Evolutionary conservation across 2,329 filamentous ascomycete genomes (phyloP), one percentile per base, ranked within the genome.

Genomic region (Talaromyces islandicus): DNA sequence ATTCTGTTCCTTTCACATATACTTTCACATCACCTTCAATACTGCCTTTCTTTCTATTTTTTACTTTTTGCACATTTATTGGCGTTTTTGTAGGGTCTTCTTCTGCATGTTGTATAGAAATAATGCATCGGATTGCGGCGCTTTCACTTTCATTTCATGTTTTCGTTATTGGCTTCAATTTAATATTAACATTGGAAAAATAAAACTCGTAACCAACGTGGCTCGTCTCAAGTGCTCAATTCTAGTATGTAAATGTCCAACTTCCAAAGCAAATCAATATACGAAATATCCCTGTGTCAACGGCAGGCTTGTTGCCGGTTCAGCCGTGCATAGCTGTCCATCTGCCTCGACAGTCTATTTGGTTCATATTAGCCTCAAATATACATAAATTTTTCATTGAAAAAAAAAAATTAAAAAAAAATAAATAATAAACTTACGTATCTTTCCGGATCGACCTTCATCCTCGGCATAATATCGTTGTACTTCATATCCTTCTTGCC

Each of bases 381-480:
- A 25, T 19, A 2, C 7, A 51, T 11, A n/a, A 25, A 7, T 51
- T 0, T n/a, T n/a, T n/a, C n/a, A 27, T 1, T 4, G 3, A 7
- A n/a, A 32, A n/a, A 14, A 14, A 46, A 29, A n/a, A n/a, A 27
- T 1, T 4, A 6, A 7, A n/a, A 32, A n/a, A 14, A 14, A 46
- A 29, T 6, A 25, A 21, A n/a, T n/a, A n/a, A 4, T 10, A 12
- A 19, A 78, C 80, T 77, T 66, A 82, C 78, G 78, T 97, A 97
- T 69, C 84, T 87, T 81, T 97, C 93, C 5, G 93, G 90, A 73
- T 97, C 92, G 62, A 97, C 92, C 68, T 81, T 86, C 90, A 97
- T 97, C 77, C 82, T 85, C 14, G 93, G 93, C 85, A 86, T 91
- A 58, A 77, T 76, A 69, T 91, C 86, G 73, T 97, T 97, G 75